Evolutionary conservation across 73 alveolate species (phyloP).

Genomic region (Tetrahymena borealis): DNA sequence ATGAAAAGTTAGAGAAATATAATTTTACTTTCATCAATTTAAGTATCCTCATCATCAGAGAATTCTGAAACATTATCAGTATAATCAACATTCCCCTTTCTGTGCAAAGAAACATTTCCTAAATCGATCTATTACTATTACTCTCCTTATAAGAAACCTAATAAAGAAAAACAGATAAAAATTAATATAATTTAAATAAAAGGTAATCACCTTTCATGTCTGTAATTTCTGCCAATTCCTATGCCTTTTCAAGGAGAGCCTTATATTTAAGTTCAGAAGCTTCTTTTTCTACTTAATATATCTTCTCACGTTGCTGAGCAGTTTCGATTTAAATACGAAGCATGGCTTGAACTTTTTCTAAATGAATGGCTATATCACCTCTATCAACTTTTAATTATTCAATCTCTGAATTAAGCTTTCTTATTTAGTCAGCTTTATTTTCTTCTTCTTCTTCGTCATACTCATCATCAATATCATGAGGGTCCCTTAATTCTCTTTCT

Average conservation of each 20-base stretch:
- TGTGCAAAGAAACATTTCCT: background rate
- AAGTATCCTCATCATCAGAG: background rate
- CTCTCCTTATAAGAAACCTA: background rate
- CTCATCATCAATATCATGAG: background rate
- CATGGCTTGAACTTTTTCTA: background rate
- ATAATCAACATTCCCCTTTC: background rate
- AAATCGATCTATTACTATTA: background rate
- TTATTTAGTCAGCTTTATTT: background rate
- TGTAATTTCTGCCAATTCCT: background rate
- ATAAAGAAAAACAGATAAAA: background rate
- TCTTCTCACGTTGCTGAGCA: background rate
- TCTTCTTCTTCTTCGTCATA: background rate
- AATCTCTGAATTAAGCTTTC: background rate
- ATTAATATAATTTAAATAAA: background rate
- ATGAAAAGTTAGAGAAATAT: background rate
- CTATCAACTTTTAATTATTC: background rate
- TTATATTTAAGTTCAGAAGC: background rate
- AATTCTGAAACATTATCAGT: background rate
- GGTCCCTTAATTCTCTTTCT: background rate
- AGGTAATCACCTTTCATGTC: background rate
- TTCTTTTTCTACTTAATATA: background rate
- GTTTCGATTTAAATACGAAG: background rate
- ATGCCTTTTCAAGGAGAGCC: background rate
- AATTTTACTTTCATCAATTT: background rate
- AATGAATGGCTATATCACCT: background rate